Evolutionary conservation across 768 basidiomycete genomes (phyloP), one percentile per base, ranked within the genome.

Genomic region (Kwoniella pini): DNA sequence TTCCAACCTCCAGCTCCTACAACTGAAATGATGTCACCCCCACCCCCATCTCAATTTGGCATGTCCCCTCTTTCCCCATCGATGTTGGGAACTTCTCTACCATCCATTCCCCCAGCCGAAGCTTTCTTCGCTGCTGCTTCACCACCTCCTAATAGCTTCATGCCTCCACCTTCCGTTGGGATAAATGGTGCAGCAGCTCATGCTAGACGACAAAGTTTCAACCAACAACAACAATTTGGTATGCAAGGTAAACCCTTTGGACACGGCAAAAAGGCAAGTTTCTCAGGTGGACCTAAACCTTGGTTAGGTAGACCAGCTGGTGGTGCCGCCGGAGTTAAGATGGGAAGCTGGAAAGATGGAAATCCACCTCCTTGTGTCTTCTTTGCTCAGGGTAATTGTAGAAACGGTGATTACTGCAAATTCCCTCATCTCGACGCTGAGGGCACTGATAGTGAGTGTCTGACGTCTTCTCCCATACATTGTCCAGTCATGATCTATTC

Each of bases 381-480:
- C 63, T 75, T 72, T 70, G 51, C 27, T n/a, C 69, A 74, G 51
- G 70, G 57, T 39, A 78, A 77, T 54, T 78, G 77, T 51, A 69
- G 72, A 51, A 78, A 72, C 55, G 74, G 72, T 12, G 75, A 79
- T 21, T 72, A 74, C 65, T 80, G 79, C 64, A 77, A 77, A 40
- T 80, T 80, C 68, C 77, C 79, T 46, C 79, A 80, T 55, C 57
- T 80, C 26, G 69, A 71, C 40, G 65, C 71, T 9, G 73, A 77
- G 46, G 79, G 79, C 26, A 72, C 67, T 51, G 79, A 80, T 60
- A 69, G 71, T 74, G 52, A 70, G 72, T 72, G 24, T 33, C 17
- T n/a, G 15, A 36, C 7, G 17, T 21, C 13, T 48, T 31, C 43
- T 10, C 28, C 19, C 5, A 31, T 22, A n/a, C 33, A 36, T 15